phyloP scores from a whole-genome alignment of 116 monocot genomes.

The Phalaenopsis hybrid region DNA sequence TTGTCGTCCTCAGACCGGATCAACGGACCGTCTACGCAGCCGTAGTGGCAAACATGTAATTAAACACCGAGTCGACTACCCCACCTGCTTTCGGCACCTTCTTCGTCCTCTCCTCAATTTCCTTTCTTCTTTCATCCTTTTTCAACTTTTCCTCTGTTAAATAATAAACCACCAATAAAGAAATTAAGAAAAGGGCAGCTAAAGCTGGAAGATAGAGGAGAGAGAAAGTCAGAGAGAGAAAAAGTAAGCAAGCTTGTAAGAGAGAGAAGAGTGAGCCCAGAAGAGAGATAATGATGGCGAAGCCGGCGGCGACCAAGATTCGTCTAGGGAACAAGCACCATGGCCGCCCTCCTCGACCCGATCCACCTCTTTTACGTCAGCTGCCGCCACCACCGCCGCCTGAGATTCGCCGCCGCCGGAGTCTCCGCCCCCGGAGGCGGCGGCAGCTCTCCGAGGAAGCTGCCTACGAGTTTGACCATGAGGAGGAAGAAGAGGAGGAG shows the following conservation, averaged over 20 bases:
- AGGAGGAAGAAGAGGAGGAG: constrained; percentile 24
- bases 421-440: constrained; percentile 25
- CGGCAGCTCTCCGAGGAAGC: constrained; percentile 19
- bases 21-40: not conserved
- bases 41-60: not conserved
- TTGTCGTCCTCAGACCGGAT: not conserved
- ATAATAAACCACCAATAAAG: not conserved
- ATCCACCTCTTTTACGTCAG: not conserved
- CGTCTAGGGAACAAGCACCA: constrained; percentile 30
- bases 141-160: not conserved
- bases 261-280: constrained; percentile 17
- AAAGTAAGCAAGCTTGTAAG: not conserved
- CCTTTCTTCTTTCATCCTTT: not conserved
- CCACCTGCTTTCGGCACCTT: not conserved
- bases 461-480: constrained; percentile 17
- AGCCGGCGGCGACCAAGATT: constrained; percentile 27
- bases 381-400: constrained; percentile 15
- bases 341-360: constrained; percentile 2
- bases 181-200: constrained; percentile 2
- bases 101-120: constrained; percentile 2
- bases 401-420: constrained; percentile 15
- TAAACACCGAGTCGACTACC: not conserved
- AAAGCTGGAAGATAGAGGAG: constrained; percentile 10
- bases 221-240: constrained; percentile 14
- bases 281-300: constrained; percentile 17